Evolutionary conservation across 2,329 filamentous ascomycete species (phyloP).

Genomic region (Emydomyces testavorans): DNA sequence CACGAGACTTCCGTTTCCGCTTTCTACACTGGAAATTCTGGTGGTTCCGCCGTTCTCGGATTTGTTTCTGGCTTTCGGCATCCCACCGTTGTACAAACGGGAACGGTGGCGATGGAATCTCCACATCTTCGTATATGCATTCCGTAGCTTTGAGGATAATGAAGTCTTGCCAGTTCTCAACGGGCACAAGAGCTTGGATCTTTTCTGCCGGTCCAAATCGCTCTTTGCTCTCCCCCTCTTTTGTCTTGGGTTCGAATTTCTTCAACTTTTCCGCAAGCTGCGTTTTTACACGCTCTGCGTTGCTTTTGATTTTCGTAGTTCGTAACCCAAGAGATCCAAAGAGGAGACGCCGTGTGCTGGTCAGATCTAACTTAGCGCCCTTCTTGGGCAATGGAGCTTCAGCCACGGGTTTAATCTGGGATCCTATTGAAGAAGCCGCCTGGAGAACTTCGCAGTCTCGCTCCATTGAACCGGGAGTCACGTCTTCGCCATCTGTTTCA

Average conservation of each 20-base stretch:
- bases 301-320: slow-evolving; percentile 55
- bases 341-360: slow-evolving; percentile 54
- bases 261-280: slow-evolving; percentile 46
- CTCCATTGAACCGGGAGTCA: slow-evolving; percentile 20
- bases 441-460: not conserved
- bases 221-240: slow-evolving; percentile 2
- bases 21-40: slow-evolving; percentile 26
- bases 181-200: slow-evolving; percentile 35
- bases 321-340: slow-evolving; percentile 62
- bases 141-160: slow-evolving; percentile 71
- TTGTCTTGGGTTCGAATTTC: slow-evolving; percentile 21
- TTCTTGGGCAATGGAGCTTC: slow-evolving; percentile 21
- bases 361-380: slow-evolving; percentile 43
- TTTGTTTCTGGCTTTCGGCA: slow-evolving; percentile 50
- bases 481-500: slow-evolving; percentile 42
- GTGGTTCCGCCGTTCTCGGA: slow-evolving; percentile 30
- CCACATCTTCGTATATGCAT: slow-evolving; percentile 59
- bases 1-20: slow-evolving; percentile 42
- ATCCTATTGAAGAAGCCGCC: not conserved
- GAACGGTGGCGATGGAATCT: slow-evolving; percentile 68
- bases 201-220: slow-evolving; percentile 19
- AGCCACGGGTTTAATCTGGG: not conserved
- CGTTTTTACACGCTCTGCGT: slow-evolving; percentile 52
- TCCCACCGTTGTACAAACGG: slow-evolving; percentile 89
- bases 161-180: slow-evolving; percentile 60